Percentiles rank a stretch among this genome's conserved stretches.
Conservation (phyloP, 441 rosid genomes). For the Erodium moschatum region DNA sequence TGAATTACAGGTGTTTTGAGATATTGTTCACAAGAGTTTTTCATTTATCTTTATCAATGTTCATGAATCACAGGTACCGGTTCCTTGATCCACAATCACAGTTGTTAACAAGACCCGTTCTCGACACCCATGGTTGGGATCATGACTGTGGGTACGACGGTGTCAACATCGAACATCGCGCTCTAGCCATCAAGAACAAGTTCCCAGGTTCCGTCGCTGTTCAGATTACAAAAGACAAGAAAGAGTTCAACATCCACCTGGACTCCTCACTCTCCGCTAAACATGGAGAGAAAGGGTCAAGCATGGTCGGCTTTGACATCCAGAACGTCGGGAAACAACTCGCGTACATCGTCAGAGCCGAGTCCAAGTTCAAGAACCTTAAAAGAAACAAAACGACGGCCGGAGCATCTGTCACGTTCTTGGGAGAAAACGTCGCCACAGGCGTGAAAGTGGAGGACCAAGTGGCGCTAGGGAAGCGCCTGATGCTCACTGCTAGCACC, state of each 20-base stretch:
- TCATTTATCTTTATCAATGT: not conserved
- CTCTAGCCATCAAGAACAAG: constrained; percentile 40
- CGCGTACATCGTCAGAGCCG: constrained; percentile 63
- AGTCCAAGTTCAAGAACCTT: constrained; percentile 64
- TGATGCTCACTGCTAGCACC: constrained; percentile 58
- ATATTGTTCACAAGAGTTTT: too few species aligned
- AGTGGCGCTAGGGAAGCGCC: constrained; percentile 52
- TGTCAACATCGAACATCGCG: constrained; percentile 42
- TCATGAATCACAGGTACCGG: constrained; percentile 45
- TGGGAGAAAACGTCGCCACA: constrained; percentile 66
- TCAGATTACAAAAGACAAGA: constrained; percentile 74
- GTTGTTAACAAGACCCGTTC: constrained; percentile 64
- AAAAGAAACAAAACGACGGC: constrained; percentile 59
- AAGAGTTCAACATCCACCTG: constrained; percentile 64
- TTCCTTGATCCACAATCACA: constrained; percentile 71
- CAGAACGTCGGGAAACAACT: constrained; percentile 77
- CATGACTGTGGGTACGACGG: constrained; percentile 86
- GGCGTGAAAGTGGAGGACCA: constrained; percentile 82
- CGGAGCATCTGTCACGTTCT: constrained; percentile 61
- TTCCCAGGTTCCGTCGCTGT: constrained; percentile 56
- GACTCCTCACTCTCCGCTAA: constrained; percentile 66
- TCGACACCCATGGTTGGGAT: constrained; percentile 86
- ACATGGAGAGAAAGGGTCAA: constrained; percentile 63
- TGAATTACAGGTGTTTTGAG: too few species aligned
- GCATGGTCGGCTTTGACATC: constrained; percentile 79